Evolutionary conservation across 1,284 basidiomycete species (phyloP), one percentile per base, ranked within the genome.

Genomic region (Laetiporus sulphureus): DNA sequence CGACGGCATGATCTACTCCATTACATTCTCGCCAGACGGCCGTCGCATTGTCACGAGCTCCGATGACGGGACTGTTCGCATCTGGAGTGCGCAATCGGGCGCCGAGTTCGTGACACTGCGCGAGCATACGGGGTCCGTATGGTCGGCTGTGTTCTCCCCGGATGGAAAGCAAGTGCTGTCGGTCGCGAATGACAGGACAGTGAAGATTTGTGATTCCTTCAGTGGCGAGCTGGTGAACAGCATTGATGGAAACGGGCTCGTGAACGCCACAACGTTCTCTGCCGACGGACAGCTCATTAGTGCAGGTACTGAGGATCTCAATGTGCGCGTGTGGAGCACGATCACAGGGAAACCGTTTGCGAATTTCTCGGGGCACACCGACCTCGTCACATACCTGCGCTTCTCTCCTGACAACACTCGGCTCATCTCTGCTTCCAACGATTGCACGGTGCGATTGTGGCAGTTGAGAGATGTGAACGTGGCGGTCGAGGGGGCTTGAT

Each of bases 21-120:
- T 50, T 12, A 42, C 41, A 5, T 54, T 50, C 37, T 46, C 50
- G 15, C 42, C 48, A 7, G 48, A 52, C 23, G 42, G 46, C 10
- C 22, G 35, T 29, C 30, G 40, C 5, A 31, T 55, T 35, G 41
- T 39, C 13, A 51, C 49, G 3, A 44, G 46, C 21, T 46, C 48
- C n/a, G 41, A 48, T 34, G 53, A 51, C 40, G 36, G 41, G 13
- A 47, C 34, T 11, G 31, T 37, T 11, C 38, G 42, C 5, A 30
- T 53, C 13, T 51, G 49, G 49, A 34, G 30, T 21, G 42, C 32
- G 8, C n/a, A 42, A 20, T 24, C 32, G 4, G 49, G 46, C 4
- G 41, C n/a, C n/a, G n/a, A n/a, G n/a, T n/a, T n/a, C n/a, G n/a
- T n/a, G n/a, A n/a, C n/a, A n/a, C n/a, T n/a, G n/a, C n/a, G n/a